Evolutionary conservation across 441 rosid species (phyloP).

Genomic region (Eutrema salsugineum): DNA sequence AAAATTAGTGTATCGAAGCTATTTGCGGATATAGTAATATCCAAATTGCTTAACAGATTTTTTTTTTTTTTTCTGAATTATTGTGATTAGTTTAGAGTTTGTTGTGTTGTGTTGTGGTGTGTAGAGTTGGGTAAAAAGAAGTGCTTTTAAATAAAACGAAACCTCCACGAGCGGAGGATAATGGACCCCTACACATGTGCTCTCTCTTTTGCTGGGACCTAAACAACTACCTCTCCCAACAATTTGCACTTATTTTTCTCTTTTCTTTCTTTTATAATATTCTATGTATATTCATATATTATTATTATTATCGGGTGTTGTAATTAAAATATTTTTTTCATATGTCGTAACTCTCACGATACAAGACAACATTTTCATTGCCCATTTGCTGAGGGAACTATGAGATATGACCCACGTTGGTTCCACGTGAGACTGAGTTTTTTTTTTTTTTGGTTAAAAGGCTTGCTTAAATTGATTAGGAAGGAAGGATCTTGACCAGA

Average conservation of each 20-base stretch:
- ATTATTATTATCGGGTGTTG: constrained; percentile 12
- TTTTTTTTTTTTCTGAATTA: neutral
- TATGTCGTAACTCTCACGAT: constrained; percentile 22
- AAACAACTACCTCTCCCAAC: constrained; percentile 14
- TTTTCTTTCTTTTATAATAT: neutral
- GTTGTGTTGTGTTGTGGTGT: neutral
- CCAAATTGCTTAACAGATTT: neutral
- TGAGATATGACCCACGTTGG: constrained; percentile 23
- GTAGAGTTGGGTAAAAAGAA: constrained; percentile 9
- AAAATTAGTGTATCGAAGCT: neutral
- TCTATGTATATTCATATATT: neutral
- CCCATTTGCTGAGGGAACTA: constrained; percentile 29
- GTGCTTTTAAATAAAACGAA: constrained; percentile 22
- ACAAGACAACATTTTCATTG: constrained; percentile 22
- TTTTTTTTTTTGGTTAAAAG: too few species aligned
- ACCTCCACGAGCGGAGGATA: constrained; percentile 23
- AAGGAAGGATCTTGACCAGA: too few species aligned
- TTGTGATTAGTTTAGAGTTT: constrained; percentile 12
- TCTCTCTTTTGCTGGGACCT: constrained; percentile 24
- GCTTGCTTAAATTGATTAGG: too few species aligned
- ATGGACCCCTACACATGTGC: constrained; percentile 32
- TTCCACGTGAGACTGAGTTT: constrained; percentile 15
- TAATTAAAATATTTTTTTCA: neutral
- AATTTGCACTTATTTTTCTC: neutral
- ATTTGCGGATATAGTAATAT: neutral